A percentile compares a stretch with the other conserved stretches of the same genome.
These are phyloP conservation scores for Metarhizium anisopliae DNA, from an alignment of 2,329 filamentous ascomycete genomes.

Conservation along the genomic window DNA sequence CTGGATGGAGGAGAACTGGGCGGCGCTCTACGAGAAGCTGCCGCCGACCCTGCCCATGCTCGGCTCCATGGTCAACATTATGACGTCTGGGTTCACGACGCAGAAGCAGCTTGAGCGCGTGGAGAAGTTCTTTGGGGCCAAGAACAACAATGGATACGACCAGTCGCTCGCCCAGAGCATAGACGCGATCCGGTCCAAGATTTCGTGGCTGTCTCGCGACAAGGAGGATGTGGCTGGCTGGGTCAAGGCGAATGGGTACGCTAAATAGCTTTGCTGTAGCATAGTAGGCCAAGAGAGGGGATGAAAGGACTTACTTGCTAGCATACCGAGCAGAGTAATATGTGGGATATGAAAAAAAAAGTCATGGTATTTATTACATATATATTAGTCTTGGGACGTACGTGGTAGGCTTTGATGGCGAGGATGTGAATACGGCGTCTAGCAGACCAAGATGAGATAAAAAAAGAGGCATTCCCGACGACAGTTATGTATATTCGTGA, in stretches of 20 bases:
- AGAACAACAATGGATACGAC: constrained; percentile 79
- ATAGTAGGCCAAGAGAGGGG: neutral
- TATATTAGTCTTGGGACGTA: no score
- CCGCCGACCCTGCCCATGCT: constrained; percentile 84
- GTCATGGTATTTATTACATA: neutral
- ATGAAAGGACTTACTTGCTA: no score
- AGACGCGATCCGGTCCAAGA: constrained; percentile 76
- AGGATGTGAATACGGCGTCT: no score
- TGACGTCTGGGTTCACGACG: constrained; percentile 71
- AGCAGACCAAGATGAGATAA: neutral
- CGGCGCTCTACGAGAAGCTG: constrained; percentile 68
- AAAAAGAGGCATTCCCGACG: neutral
- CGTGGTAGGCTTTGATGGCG: no score
- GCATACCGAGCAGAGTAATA: neutral
- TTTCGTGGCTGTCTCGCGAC: constrained; percentile 18
- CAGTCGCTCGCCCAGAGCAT: constrained; percentile 82
- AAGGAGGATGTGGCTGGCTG: constrained; percentile 15
- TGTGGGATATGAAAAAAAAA: neutral
- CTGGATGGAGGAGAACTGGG: constrained; percentile 87
- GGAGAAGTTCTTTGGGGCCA: constrained; percentile 69
- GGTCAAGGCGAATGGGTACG: constrained; percentile 17
- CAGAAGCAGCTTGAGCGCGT: constrained; percentile 67
- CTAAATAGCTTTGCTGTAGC: neutral
- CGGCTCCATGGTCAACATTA: constrained; percentile 73
- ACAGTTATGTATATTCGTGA: neutral